Base-by-base conservation (phyloP, 352 stramenopile species). In the Phytophthora rubi region DNA sequence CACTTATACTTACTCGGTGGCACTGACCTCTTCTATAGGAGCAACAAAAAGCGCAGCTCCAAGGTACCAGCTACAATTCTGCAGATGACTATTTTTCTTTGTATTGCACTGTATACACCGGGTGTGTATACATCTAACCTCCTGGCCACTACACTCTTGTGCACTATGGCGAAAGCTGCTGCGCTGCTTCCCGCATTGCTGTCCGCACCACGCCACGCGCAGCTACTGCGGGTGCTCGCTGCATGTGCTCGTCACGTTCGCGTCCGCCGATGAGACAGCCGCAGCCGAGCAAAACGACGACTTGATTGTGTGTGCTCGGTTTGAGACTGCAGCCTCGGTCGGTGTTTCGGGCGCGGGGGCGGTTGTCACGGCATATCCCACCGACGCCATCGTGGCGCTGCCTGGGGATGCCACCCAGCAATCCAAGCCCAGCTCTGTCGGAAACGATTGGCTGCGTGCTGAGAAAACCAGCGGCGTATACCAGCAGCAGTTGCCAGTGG, bases 101-200 rank as follows among this genome's bases (percentile, higher is more conserved):
- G 32, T 37, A 37, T 37, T 37, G 12, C 2, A 18, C 12, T 23
- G 4, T n/a, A 49, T 23, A 12, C n/a, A 49, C 42, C 15, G 42
- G 3, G 42, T 49, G 12, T 49, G 12, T 18, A 16, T 62, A 71
- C 26, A 5, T 30, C 35, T 42, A 15, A 42, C 35, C 2, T 15
- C 26, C 26, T 30, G 3, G 35, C 4, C 9, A 13, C 35, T 15
- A 13, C 9, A 42, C 9, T 13, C 35, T 13, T 42, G 12, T 13
- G 35, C 35, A 16, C 35, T 42, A 0, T 13, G 35, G 12, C 9
- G 4, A 42, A 16, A 42, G 68, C 39, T 76, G 51, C 37, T 68
- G 21, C 68, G 73, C 3, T 82, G 75, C 48, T 82, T 79, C 55
- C 75, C 75, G 15, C 75, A 79, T 59, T 82, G 71, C 44, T 82